These are phyloP conservation scores for Boletellus sp. DNA, from an alignment of 1,284 basidiomycete species.

Conservation along the genomic window DNA sequence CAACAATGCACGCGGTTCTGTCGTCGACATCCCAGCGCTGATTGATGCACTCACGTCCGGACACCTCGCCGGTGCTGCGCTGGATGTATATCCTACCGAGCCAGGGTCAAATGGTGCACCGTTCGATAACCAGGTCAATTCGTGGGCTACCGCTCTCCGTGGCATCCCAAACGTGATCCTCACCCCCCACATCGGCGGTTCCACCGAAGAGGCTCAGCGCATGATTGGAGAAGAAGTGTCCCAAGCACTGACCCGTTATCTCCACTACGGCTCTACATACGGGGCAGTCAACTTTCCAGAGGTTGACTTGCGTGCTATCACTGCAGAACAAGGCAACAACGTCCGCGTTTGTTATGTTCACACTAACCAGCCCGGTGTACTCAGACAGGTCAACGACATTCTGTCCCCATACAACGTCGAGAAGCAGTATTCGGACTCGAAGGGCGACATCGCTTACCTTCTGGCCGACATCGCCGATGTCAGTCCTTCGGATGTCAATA, in stretches of 20 bases:
- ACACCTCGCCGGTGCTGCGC: slow-evolving; percentile 89
- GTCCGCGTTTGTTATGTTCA: slow-evolving; percentile 96
- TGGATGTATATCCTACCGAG: slow-evolving; percentile 95
- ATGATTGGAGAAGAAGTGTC: slow-evolving; percentile 98
- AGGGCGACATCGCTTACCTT: slow-evolving; percentile 92
- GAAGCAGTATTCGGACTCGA: slow-evolving; percentile 97
- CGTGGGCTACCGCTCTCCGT: slow-evolving; percentile 76
- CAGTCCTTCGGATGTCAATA: slow-evolving; percentile 77
- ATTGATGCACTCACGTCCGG: slow-evolving; percentile 78
- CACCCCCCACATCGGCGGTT: slow-evolving; percentile 98
- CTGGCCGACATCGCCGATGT: slow-evolving; percentile 96
- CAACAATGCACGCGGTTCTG: slow-evolving; percentile 95
- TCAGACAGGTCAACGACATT: slow-evolving; percentile 91
- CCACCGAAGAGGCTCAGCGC: slow-evolving; percentile 96
- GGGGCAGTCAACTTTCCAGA: slow-evolving; percentile 99
- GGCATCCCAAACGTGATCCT: slow-evolving; percentile 85
- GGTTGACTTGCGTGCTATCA: slow-evolving; percentile 92
- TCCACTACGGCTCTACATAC: slow-evolving; percentile 87
- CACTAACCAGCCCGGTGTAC: slow-evolving; percentile 95
- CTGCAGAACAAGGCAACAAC: slow-evolving; percentile 75
- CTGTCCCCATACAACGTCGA: slow-evolving; percentile 96
- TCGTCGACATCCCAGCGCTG: slow-evolving; percentile 93
- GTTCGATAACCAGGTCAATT: slow-evolving; percentile 83
- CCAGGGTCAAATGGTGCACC: slow-evolving; percentile 86
- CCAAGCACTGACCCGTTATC: slow-evolving; percentile 81